Evolutionary conservation across 148 eudicot species (phyloP).

Genomic region (Rhododendron kiyosumense): DNA sequence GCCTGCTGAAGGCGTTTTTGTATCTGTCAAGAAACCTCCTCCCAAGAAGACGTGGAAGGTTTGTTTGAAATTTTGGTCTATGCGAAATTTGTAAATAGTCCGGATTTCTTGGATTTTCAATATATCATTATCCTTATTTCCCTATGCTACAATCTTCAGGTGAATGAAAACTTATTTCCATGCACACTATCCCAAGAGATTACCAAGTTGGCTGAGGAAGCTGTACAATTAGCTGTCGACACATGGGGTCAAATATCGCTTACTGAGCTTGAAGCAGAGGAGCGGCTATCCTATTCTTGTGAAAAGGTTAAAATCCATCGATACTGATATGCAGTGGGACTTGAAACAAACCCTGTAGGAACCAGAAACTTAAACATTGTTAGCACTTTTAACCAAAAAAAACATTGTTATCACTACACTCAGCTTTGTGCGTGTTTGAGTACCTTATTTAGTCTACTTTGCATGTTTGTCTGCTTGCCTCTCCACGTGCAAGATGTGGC

Average conservation of each 20-base stretch:
- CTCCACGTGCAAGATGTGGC: not conserved
- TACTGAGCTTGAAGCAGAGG: conserved; percentile 96
- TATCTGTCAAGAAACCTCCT: conserved; percentile 76
- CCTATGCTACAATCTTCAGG: conserved; percentile 40
- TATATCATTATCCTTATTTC: not conserved
- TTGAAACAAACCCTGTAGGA: not conserved
- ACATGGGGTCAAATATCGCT: conserved; percentile 89
- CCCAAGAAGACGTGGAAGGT: conserved; percentile 93
- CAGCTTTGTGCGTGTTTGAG: not conserved
- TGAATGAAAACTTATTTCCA: conserved; percentile 86
- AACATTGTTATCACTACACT: not conserved
- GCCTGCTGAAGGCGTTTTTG: conserved; percentile 78
- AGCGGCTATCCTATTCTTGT: conserved; percentile 82
- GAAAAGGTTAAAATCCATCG: conserved; percentile 64
- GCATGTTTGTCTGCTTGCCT: not conserved
- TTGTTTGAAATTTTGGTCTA: conserved; percentile 18
- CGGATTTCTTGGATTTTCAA: not conserved
- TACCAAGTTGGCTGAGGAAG: conserved; percentile 61
- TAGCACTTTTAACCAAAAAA: not conserved
- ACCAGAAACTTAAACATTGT: not conserved
- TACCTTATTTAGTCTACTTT: not conserved
- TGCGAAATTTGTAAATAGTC: conserved; percentile 6
- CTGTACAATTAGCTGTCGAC: conserved; percentile 72
- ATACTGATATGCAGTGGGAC: not conserved
- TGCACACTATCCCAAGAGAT: conserved; percentile 64